phyloP scores from a whole-genome alignment of 2,329 filamentous ascomycete species.

The Cercospora zeina region DNA sequence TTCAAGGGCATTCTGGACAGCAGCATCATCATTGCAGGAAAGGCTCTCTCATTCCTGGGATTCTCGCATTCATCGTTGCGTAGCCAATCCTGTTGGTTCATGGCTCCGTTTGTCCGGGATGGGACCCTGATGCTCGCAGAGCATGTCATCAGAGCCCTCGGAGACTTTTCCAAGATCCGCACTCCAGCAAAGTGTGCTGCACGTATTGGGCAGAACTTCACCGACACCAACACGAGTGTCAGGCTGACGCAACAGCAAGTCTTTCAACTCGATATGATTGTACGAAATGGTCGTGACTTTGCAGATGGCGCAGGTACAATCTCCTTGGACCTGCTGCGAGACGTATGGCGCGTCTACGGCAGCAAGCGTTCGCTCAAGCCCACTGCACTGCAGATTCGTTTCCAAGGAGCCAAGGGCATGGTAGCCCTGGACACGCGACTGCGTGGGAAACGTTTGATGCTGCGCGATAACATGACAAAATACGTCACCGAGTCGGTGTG shows the following conservation, averaged over 20 bases:
- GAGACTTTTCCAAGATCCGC: conserved; percentile 54
- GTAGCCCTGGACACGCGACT: conserved; percentile 67
- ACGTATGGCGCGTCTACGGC: conserved; percentile 61
- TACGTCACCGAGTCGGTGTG: conserved; percentile 59
- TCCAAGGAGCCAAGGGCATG: conserved; percentile 74
- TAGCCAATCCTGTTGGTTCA: conserved; percentile 69
- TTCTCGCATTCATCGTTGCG: conserved; percentile 79
- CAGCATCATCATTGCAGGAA: conserved; percentile 65
- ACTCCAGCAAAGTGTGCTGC: conserved; percentile 61
- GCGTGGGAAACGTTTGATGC: conserved; percentile 57
- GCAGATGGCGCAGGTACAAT: conserved; percentile 80
- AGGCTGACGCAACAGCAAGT: conserved; percentile 45
- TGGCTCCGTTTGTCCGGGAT: conserved; percentile 50
- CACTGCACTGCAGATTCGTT: conserved; percentile 73
- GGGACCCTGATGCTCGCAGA: conserved; percentile 40
- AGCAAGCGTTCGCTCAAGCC: conserved; percentile 51
- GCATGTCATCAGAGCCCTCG: conserved; percentile 49
- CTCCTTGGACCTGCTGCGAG: conserved; percentile 59
- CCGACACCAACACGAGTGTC: conserved; percentile 69
- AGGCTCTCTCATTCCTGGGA: conserved; percentile 66
- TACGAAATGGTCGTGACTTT: conserved; percentile 62
- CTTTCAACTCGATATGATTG: conserved; percentile 54
- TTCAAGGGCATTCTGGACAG: conserved; percentile 61
- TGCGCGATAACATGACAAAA: conserved; percentile 78
- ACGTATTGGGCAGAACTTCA: conserved; percentile 66